Base-by-base conservation (phyloP, 176 grass and related monocot genomes). In the Aegilops bicornis region DNA sequence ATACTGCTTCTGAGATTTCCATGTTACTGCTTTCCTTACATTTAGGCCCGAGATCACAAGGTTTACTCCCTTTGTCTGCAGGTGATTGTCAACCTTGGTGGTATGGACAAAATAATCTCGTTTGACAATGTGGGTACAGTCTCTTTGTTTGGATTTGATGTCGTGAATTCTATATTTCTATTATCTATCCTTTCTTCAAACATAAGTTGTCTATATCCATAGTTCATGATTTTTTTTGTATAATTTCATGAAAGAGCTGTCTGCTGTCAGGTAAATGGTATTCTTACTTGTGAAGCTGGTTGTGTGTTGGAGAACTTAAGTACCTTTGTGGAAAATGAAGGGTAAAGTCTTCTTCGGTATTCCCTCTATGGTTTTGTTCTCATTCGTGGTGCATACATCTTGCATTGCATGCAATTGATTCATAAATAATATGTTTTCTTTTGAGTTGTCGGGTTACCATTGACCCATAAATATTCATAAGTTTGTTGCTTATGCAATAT, bases 251-350 rank as follows among this genome's bases (percentile, higher is more conserved):
- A 68, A 78, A 56, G 65, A 88, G 47, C 13, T 83, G 16, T 27
- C 25, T 95, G 62, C 48, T 89, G 45, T 73, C 82, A 98, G 96
- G 86, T 98, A 80, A 98, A 94, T 92, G 96, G 93, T 71, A 95
- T 98, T 90, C 91, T 98, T 87, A 95, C 90, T 58, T 95, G 93
- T 82, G 93, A 98, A 89, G 96, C 90, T 88, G 93, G 96, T 78
- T 95, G 96, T 81, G 91, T 98, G 76, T 79, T 95, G 89, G 96
- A 95, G 86, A 98, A 89, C 85, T 89, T 98, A 84, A 92, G 79
- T 79, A 88, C 84, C 33, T 95, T 91, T 40, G 86, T 95, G 88
- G 93, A 89, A 92, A 98, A 92, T 87, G 88, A 98, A 89, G 96
- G 93, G 96, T 98, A 94, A 95, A 85, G 61, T 42, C 50, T 17